A percentile compares a stretch with the other conserved stretches of the same genome.
Conservation (phyloP, 441 rosid genomes). For the Biscutella laevigata region DNA sequence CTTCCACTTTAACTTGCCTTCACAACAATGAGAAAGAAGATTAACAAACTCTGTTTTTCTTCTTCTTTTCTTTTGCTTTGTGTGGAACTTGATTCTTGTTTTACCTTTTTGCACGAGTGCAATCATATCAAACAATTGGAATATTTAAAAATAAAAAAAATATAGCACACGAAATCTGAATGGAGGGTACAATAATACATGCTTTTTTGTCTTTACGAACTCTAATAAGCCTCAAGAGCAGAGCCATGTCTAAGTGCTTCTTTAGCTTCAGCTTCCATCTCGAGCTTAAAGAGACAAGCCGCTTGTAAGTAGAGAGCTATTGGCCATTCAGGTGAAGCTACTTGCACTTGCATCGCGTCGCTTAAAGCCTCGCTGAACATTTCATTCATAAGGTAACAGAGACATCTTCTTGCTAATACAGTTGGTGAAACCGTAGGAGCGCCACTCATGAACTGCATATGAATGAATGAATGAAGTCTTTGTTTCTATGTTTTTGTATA, state of each 20-base stretch:
- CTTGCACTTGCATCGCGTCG: slow-evolving; percentile 91
- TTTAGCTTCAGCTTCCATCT: slow-evolving; percentile 74
- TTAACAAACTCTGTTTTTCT: not conserved
- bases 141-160: not conserved
- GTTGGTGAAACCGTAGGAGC: slow-evolving; percentile 76
- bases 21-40: slow-evolving; percentile 18
- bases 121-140: slow-evolving; percentile 25
- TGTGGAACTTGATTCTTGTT: slow-evolving; percentile 24
- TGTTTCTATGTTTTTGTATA: no score
- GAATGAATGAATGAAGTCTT: not conserved
- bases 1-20: slow-evolving; percentile 50
- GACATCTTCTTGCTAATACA: slow-evolving; percentile 68
- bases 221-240: slow-evolving; percentile 48
- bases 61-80: slow-evolving; percentile 19
- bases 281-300: slow-evolving; percentile 76
- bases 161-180: slow-evolving; percentile 6
- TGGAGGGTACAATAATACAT: not conserved
- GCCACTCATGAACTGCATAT: slow-evolving; percentile 57
- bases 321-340: slow-evolving; percentile 75
- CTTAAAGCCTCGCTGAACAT: slow-evolving; percentile 81
- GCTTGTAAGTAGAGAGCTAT: slow-evolving; percentile 80
- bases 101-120: slow-evolving; percentile 32
- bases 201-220: not conserved
- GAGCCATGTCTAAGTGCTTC: slow-evolving; percentile 83
- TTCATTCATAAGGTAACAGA: slow-evolving; percentile 66